Conservation (phyloP, 225 moss, liverwort and hornwort genomes). For the Pseudisothecium myosuroides region DNA sequence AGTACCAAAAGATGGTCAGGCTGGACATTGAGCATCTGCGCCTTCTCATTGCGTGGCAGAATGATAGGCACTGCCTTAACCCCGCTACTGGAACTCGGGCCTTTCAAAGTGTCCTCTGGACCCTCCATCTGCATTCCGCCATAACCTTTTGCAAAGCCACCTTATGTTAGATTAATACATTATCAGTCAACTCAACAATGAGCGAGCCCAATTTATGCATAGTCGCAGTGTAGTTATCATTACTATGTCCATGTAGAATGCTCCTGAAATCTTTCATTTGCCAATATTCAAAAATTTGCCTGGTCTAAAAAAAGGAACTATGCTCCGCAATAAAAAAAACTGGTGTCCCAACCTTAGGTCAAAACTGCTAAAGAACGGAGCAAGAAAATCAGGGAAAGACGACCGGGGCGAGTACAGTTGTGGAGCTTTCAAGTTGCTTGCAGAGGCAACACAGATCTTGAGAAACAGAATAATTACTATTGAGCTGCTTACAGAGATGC, state of each 20-base stretch:
- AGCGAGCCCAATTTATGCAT: background rate
- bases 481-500: background rate
- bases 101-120: slow-evolving; percentile 2
- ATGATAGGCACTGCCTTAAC: background rate
- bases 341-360: background rate
- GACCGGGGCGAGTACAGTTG: background rate
- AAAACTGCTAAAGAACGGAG: background rate
- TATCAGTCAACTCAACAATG: background rate
- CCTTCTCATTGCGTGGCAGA: background rate
- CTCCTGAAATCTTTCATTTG: background rate
- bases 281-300: background rate
- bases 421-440: background rate
- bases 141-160: slow-evolving; percentile 5
- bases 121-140: background rate
- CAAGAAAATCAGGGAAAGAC: background rate
- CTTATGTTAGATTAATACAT: background rate
- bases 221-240: background rate
- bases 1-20: slow-evolving; percentile 93
- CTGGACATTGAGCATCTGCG: slow-evolving; percentile 10
- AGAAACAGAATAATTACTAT: background rate
- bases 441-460: background rate
- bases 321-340: background rate
- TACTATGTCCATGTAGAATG: background rate
- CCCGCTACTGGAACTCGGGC: background rate
- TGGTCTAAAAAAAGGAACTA: background rate